Conservation (phyloP, 768 basidiomycete species). For the Phlegmacium glaucopus region DNA sequence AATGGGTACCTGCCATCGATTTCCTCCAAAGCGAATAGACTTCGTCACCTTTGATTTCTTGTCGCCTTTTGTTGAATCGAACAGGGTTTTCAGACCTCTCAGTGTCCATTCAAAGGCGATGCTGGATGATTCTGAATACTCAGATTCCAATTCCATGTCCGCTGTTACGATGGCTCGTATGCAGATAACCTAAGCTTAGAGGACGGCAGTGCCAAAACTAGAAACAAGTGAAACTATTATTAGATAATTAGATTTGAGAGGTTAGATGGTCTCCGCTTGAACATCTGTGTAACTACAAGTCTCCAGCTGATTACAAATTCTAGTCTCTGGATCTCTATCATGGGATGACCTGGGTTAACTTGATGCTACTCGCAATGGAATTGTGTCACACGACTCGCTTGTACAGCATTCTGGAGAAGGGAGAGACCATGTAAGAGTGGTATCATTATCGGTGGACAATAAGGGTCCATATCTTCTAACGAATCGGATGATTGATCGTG, state of each 20-base stretch:
- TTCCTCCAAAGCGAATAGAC: constrained; percentile 73
- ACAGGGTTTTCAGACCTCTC: constrained; percentile 63
- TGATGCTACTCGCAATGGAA: too few relatives aligned
- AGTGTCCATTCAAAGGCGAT: constrained; percentile 79
- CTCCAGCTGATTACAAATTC: too few relatives aligned
- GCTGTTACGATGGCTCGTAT: neutral
- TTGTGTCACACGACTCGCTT: constrained; percentile 72
- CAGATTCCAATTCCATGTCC: constrained; percentile 21
- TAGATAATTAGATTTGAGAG: too few relatives aligned
- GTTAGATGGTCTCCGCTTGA: too few relatives aligned
- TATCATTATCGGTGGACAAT: constrained; percentile 76
- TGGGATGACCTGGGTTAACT: too few relatives aligned
- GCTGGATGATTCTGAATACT: constrained; percentile 49
- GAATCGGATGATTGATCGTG: constrained; percentile 44
- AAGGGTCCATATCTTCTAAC: constrained; percentile 53
- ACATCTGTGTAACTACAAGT: too few relatives aligned
- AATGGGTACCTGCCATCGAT: constrained; percentile 62
- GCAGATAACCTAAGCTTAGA: too few relatives aligned
- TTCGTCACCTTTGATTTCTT: constrained; percentile 75
- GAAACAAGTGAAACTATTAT: too few relatives aligned
- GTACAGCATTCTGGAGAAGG: constrained; percentile 81
- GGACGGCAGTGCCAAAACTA: too few relatives aligned
- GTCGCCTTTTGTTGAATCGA: constrained; percentile 79
- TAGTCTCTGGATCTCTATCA: too few relatives aligned
- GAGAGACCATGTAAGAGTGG: constrained; percentile 84